These are phyloP conservation scores for Cercophora scortea DNA, from an alignment of 495 filamentous ascomycete species.

Conservation along the genomic window DNA sequence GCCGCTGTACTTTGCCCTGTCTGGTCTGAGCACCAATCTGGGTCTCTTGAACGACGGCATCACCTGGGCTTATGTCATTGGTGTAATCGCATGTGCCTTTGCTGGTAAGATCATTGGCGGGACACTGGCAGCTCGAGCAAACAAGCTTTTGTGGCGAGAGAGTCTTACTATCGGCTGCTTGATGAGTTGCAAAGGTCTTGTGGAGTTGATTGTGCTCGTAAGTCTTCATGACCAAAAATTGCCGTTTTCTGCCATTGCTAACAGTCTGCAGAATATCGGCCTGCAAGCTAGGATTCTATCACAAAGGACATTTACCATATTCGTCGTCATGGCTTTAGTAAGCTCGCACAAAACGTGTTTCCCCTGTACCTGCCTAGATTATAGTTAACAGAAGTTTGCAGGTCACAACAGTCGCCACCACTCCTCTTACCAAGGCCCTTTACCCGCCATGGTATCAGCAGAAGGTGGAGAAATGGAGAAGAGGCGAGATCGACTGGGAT, in stretches of 20 bases:
- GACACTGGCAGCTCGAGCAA: constrained; percentile 66
- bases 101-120: constrained; percentile 80
- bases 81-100: constrained; percentile 76
- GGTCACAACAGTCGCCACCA: constrained; percentile 84
- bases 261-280: constrained; percentile 69
- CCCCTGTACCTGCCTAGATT: background rate
- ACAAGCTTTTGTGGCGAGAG: constrained; percentile 86
- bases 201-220: constrained; percentile 92
- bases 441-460: constrained; percentile 89
- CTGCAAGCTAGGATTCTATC: constrained; percentile 86
- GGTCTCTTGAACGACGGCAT: constrained; percentile 76
- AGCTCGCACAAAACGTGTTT: background rate
- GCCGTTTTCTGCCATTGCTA: too few relatives aligned
- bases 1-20: constrained; percentile 92
- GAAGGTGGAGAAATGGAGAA: constrained; percentile 84
- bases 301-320: constrained; percentile 87
- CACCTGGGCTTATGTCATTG: constrained; percentile 90
- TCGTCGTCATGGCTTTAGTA: constrained; percentile 89
- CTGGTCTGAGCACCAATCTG: constrained; percentile 82
- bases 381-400: background rate
- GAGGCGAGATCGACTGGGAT: constrained; percentile 92
- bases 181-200: constrained; percentile 97
- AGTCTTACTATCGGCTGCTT: constrained; percentile 84
- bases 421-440: constrained; percentile 66
- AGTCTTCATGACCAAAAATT: constrained; percentile 17